Evolutionary conservation across 805 yeast species (phyloP), one percentile per base, ranked within the genome.

Genomic region (Spathaspora sp.): DNA sequence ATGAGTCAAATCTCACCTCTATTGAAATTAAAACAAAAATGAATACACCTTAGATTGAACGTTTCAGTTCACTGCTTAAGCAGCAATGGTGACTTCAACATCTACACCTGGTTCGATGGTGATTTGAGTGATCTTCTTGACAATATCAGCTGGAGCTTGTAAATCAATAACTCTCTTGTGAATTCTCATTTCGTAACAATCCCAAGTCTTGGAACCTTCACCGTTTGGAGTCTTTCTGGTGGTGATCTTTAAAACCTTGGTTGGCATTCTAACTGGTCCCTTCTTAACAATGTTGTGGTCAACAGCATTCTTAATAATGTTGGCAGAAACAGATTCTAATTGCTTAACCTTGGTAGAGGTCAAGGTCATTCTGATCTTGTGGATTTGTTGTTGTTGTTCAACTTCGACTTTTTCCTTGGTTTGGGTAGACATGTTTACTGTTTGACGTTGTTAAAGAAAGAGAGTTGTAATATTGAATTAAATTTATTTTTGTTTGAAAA

Each of bases 171-270:
- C 87, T 82, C 99, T 92, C 96, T 94, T 94, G 97, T 94, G 99
- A 85, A 94, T 91, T 88, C 97, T 93, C 96, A 94, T 88, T 85
- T 94, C 99, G 80, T 86, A 94, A 70, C 96, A 82, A 77, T 94
- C 99, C 97, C 97, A 94, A 71, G 99, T 94, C 93, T 94, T 94
- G 69, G 99, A 94, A 94, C 99, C 99, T 85, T 94, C 97, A 94
- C 99, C 99, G 80, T 96, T 96, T 73, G 99, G 99, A 75, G 99
- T 88, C 92, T 94, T 94, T 89, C 99, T 91, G 89, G 99, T 94
- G 81, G 96, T 83, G 82, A 94, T 83, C 81, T 88, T 90, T 74
- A 94, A 88, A 68, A 88, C 94, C 88, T 92, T 94, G 80, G 99
- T 94, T 83, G 99, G 99, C 82, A 94, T 80, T 89, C 99, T 92